These are phyloP conservation scores for Fraxinus latifolia DNA, from an alignment of 305 asterid genomes.

Conservation along the genomic window DNA sequence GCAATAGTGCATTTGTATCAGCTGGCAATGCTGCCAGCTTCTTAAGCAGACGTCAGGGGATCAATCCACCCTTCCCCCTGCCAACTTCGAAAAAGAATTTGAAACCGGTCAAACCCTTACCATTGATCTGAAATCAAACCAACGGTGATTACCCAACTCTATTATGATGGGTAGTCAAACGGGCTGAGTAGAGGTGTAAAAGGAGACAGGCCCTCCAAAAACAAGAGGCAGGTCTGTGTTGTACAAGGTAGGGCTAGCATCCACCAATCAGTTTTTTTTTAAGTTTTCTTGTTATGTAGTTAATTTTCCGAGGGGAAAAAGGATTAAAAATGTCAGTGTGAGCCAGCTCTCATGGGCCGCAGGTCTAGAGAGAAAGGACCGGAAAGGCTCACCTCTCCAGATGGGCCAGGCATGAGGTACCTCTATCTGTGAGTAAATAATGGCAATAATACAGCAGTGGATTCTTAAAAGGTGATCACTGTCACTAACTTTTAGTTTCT, in stretches of 20 bases:
- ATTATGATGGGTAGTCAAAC: background rate
- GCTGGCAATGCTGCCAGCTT: background rate
- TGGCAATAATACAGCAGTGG: background rate
- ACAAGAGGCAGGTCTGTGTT: background rate
- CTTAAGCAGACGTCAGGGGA: background rate
- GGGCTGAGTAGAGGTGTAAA: background rate
- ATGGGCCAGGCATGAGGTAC: background rate
- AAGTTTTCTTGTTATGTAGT: background rate
- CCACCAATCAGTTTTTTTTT: background rate
- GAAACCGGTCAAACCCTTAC: background rate
- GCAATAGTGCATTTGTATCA: background rate
- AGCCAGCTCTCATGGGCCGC: background rate
- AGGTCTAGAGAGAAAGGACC: background rate
- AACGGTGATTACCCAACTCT: background rate
- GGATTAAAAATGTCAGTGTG: background rate
- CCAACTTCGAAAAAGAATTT: background rate
- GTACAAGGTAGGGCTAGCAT: background rate
- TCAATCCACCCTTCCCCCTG: background rate
- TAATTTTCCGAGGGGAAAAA: background rate
- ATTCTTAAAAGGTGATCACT: background rate
- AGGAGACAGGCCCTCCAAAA: background rate
- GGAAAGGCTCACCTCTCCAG: background rate
- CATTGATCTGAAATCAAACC: background rate
- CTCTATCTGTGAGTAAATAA: background rate
- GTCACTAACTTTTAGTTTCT: background rate